Evolutionary conservation across 371 early-diverging fungal species (phyloP).

Genomic region (Mycotypha africana): DNA sequence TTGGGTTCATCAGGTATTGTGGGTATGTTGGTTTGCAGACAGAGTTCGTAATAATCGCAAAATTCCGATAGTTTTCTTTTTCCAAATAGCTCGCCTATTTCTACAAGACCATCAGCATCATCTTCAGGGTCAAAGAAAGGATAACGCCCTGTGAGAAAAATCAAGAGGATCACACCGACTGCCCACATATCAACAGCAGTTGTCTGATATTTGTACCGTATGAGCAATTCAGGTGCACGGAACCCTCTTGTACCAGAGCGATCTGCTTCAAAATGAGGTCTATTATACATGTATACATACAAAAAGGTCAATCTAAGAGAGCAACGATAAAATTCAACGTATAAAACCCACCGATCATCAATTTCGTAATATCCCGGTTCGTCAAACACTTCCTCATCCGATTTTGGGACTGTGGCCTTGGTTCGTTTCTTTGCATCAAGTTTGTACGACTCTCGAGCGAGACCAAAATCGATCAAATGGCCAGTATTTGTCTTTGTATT

Average conservation of each 20-base stretch:
- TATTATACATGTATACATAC: too few species aligned
- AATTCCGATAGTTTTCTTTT: conserved; percentile 65
- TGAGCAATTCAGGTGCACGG: conserved; percentile 89
- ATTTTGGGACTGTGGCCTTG: neutral
- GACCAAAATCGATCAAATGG: conserved; percentile 95
- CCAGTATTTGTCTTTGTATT: conserved; percentile 65
- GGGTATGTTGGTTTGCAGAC: conserved; percentile 51
- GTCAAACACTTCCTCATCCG: too few species aligned
- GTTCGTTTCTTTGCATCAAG: neutral
- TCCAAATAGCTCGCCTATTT: conserved; percentile 87
- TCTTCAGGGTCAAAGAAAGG: conserved; percentile 90
- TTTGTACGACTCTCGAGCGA: conserved; percentile 72
- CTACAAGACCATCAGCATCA: conserved; percentile 84
- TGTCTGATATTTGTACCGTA: conserved; percentile 2
- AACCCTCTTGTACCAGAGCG: conserved; percentile 99
- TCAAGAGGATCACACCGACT: conserved; percentile 86
- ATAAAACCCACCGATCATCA: conserved; percentile 46
- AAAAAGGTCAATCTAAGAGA: too few species aligned
- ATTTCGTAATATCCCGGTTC: conserved; percentile 21
- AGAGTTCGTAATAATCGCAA: conserved; percentile 56
- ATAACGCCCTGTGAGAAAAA: conserved; percentile 72
- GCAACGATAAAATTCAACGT: too few species aligned
- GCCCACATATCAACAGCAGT: conserved; percentile 88
- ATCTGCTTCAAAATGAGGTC: conserved; percentile 76
- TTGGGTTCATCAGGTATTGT: conserved; percentile 42